A percentile compares a stretch with the other conserved stretches of the same genome.
Conservation (phyloP, 805 yeast species). For the Candida berthetii region DNA sequence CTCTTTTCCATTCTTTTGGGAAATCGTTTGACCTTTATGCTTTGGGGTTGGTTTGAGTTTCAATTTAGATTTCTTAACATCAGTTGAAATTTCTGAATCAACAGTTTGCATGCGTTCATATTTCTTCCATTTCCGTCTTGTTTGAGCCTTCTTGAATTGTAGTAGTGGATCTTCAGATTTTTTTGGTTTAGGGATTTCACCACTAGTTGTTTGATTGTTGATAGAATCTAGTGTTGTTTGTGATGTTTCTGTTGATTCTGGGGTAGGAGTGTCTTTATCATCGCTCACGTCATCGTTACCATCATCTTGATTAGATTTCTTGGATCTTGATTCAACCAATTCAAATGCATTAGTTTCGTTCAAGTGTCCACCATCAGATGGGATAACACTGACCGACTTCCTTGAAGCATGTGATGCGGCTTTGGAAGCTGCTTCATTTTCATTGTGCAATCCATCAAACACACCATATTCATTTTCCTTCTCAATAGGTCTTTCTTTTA, state of each 20-base stretch:
- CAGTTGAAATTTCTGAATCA: not conserved
- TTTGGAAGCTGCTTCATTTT: not conserved
- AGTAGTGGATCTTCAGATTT: not conserved
- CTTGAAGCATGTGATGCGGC: not conserved
- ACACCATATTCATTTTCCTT: constrained; percentile 2
- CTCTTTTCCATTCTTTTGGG: constrained; percentile 3
- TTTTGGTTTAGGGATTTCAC: no score
- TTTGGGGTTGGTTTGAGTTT: not conserved
- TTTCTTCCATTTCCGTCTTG: constrained; percentile 12
- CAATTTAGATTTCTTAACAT: not conserved
- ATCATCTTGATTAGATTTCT: constrained; percentile 5
- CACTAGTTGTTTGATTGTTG: not conserved
- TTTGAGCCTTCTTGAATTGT: not conserved
- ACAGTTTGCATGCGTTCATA: constrained; percentile 20
- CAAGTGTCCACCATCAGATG: not conserved
- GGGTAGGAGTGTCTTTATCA: constrained; percentile 6
- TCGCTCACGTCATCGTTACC: constrained; percentile 9
- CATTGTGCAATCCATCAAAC: not conserved
- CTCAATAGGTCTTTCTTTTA: constrained; percentile 10
- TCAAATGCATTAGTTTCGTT: not conserved
- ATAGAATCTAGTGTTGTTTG: not conserved
- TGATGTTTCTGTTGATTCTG: not conserved
- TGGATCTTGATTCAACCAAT: constrained; percentile 9
- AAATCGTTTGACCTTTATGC: constrained; percentile 2
- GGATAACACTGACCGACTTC: constrained; percentile 8